Evolutionary conservation across 2,329 filamentous ascomycete species (phyloP), one percentile per base, ranked within the genome.

Genomic region (Fusarium sororula): DNA sequence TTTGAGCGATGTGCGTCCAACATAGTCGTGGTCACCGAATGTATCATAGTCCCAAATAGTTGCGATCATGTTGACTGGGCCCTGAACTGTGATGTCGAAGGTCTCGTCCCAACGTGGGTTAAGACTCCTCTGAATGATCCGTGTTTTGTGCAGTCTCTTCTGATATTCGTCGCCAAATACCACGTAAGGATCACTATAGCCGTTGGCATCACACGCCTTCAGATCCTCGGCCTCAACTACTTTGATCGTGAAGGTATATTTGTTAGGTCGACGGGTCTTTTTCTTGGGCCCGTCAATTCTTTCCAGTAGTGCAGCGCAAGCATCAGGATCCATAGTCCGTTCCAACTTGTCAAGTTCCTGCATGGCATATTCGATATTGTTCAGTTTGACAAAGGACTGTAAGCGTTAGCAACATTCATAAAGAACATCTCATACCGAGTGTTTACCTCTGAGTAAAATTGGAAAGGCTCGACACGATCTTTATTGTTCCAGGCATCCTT

Each of bases 11-110:
- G 96, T 98, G 71, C 96, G 91, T 32, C 96, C 96, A 41, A 98
- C 94, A 81, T 97, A 98, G 80, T 99, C 96, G 80, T 99, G 96
- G 80, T 98, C 96, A 61, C 96, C 96, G 77, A 99, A 92, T 20
- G 94, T 95, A 84, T 99, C 96, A 88, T 96, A 97, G 83, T 99
- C 96, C 96, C 96, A 99, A 47, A 98, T 93, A 2, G 96, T 99
- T 38, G 96, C 95, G 79, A 98, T 97, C 75, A 99, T 91, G 78
- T 98, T 98, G 66, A 99, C 88, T 17, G 96, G 91, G 0, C 95
- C 94, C 72, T 93, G 92, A 2, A 97, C 97, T 26, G 95, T 96
- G 73, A 99, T 97, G 80, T 99, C 96, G 55, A 98, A 93, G 2
- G 95, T 94, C 84, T 98, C 96, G 77, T 99, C 96, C 96, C 96